These are phyloP conservation scores for Metarhizium brunneum DNA, from an alignment of 2,329 filamentous ascomycete species.

Conservation along the genomic window DNA sequence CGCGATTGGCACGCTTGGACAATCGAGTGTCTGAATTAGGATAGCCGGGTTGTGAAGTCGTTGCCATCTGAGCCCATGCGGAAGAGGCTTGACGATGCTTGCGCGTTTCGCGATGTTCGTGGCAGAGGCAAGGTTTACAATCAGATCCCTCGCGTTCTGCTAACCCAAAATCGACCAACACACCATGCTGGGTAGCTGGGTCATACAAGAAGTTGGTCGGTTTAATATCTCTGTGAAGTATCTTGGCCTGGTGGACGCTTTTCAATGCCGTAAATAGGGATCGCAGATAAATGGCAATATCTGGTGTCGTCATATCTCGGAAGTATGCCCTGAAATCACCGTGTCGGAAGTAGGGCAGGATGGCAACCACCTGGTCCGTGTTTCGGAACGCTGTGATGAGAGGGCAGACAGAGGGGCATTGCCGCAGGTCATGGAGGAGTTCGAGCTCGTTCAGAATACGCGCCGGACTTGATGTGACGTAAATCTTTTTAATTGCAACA, in stretches of 20 bases:
- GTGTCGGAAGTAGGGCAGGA: conserved; percentile 92
- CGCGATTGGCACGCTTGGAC: conserved; percentile 84
- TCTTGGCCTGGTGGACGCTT: conserved; percentile 73
- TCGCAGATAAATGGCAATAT: conserved; percentile 84
- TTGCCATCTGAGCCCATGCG: conserved; percentile 42
- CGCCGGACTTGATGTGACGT: conserved; percentile 89
- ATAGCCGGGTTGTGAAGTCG: conserved; percentile 54
- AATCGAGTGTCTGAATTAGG: conserved; percentile 84
- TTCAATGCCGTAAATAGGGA: conserved; percentile 79
- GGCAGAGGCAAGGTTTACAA: conserved; percentile 73
- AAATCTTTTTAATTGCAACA: conserved; percentile 98
- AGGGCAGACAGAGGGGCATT: conserved; percentile 80
- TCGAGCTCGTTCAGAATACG: conserved; percentile 96
- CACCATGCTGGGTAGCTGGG: conserved; percentile 67
- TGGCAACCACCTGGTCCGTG: conserved; percentile 88
- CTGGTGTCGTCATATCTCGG: conserved; percentile 72
- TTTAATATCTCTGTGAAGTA: conserved; percentile 93
- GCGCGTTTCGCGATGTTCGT: conserved; percentile 53
- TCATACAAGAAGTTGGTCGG: conserved; percentile 97
- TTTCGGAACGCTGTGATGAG: conserved; percentile 95
- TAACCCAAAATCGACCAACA: conserved; percentile 97
- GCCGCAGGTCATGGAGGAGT: conserved; percentile 75
- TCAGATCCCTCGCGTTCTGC: conserved; percentile 77
- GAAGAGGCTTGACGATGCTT: conserved; percentile 50
- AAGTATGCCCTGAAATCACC: conserved; percentile 94